Conservation (phyloP, 441 rosid species). For the Aleurites moluccanus region DNA sequence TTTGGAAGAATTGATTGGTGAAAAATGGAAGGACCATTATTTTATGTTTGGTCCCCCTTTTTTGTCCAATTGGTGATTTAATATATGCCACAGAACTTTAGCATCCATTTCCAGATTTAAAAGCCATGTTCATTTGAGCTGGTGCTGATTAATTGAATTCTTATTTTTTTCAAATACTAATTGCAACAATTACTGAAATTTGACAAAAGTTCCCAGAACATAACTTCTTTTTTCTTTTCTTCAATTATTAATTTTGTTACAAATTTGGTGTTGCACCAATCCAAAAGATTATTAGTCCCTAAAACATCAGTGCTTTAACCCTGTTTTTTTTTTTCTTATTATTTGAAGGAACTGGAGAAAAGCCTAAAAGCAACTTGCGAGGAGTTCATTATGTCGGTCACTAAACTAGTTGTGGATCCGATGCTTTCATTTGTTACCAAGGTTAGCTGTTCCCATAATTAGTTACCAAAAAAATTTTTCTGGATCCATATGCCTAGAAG, state of each 20-base stretch:
- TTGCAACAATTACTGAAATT: background rate
- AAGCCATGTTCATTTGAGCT: background rate
- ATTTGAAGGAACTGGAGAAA: slow-evolving; percentile 88
- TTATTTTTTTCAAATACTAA: background rate
- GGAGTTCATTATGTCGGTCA: slow-evolving; percentile 97
- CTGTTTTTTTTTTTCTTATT: slow-evolving; percentile 10
- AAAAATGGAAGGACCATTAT: background rate
- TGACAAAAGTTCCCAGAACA: background rate
- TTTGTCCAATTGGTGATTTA: background rate
- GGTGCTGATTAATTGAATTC: background rate
- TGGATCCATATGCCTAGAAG: slow-evolving; percentile 3
- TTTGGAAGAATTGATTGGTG: background rate
- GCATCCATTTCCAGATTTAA: background rate
- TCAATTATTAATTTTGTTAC: background rate
- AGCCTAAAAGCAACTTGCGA: slow-evolving; percentile 93
- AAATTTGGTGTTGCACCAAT: background rate
- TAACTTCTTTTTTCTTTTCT: background rate
- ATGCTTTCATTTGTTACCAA: slow-evolving; percentile 94
- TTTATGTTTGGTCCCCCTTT: background rate
- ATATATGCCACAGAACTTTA: background rate
- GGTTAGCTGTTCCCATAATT: slow-evolving; percentile 43
- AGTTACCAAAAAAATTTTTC: background rate
- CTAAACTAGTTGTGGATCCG: slow-evolving; percentile 94
- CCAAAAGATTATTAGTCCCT: background rate
- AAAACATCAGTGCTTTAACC: background rate